phyloP scores from a whole-genome alignment of 495 filamentous ascomycete species.

The Trichoderma erinaceum region DNA sequence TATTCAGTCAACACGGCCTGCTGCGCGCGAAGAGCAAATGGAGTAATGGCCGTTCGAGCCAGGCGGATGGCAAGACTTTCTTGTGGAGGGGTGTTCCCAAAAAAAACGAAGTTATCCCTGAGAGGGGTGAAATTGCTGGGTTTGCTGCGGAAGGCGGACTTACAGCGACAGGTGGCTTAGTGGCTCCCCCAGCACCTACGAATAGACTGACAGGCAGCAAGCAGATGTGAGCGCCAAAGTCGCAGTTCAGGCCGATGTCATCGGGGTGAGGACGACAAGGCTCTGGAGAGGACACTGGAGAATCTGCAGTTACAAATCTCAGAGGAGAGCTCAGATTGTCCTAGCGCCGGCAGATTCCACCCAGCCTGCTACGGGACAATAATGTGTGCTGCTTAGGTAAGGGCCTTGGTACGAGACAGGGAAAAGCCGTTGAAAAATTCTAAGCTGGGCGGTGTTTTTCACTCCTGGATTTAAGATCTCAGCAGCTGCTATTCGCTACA shows the following conservation, averaged over 20 bases:
- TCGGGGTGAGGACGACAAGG: neutral
- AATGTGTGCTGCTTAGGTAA: constrained; percentile 4
- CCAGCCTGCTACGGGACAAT: neutral
- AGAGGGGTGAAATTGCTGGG: constrained; percentile 1
- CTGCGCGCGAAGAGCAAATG: neutral
- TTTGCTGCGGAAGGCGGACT: neutral
- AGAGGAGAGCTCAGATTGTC: constrained; percentile 10
- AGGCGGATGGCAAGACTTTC: neutral
- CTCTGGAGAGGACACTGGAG: constrained; percentile 9
- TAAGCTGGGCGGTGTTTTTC: no score
- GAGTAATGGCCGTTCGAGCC: neutral
- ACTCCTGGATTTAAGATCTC: no score
- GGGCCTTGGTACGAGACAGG: neutral
- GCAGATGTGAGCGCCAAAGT: constrained; percentile 1
- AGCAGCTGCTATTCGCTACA: no score
- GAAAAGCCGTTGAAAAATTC: neutral
- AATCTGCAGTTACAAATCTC: constrained; percentile 13
- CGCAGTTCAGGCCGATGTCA: constrained; percentile 14
- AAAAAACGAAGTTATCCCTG: constrained; percentile 3
- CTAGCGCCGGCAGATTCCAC: constrained; percentile 8
- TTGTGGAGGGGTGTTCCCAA: constrained; percentile 11
- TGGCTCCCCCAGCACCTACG: constrained; percentile 7
- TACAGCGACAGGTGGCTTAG: neutral
- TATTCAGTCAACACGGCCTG: neutral
- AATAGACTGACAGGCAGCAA: neutral